Evolutionary conservation across 2,329 filamentous ascomycete species (phyloP).

Genomic region (Huntiella omanensis): DNA sequence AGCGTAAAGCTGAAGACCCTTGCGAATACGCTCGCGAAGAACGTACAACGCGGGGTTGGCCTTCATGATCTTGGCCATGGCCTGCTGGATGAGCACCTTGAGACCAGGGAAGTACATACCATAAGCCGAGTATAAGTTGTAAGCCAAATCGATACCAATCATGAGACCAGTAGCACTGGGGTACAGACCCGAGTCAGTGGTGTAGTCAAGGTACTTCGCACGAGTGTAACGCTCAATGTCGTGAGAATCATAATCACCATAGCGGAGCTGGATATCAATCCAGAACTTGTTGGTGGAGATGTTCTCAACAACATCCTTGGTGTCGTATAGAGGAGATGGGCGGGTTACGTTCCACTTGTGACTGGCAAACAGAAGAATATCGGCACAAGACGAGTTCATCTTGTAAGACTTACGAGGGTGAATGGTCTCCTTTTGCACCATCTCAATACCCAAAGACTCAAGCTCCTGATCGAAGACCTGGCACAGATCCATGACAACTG

Average conservation of each 20-base stretch:
- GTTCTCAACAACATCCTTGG: conserved; percentile 83
- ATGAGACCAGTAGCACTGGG: conserved; percentile 91
- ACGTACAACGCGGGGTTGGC: conserved; percentile 95
- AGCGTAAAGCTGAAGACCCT: conserved; percentile 92
- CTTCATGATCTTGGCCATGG: conserved; percentile 99
- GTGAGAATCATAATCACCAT: conserved; percentile 97
- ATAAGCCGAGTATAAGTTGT: conserved; percentile 96
- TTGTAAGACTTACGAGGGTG: conserved; percentile 99
- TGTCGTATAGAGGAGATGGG: conserved; percentile 85
- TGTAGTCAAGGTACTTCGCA: conserved; percentile 97
- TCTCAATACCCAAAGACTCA: conserved; percentile 88
- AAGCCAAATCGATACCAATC: conserved; percentile 93
- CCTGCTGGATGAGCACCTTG: conserved; percentile 88
- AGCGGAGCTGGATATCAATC: conserved; percentile 90
- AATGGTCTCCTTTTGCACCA: conserved; percentile 96
- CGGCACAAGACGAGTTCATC: conserved; percentile 99
- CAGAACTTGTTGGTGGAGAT: conserved; percentile 99
- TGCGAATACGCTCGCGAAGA: conserved; percentile 88
- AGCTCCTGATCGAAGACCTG: conserved; percentile 97
- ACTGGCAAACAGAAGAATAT: conserved; percentile 88
- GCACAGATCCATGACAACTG: conserved; percentile 95
- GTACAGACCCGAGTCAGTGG: conserved; percentile 96
- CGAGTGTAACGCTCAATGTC: conserved; percentile 96
- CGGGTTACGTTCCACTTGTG: conserved; percentile 98
- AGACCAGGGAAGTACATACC: conserved; percentile 97